phyloP scores from a whole-genome alignment of 83 land plant genomes.

The Larix sibirica region DNA sequence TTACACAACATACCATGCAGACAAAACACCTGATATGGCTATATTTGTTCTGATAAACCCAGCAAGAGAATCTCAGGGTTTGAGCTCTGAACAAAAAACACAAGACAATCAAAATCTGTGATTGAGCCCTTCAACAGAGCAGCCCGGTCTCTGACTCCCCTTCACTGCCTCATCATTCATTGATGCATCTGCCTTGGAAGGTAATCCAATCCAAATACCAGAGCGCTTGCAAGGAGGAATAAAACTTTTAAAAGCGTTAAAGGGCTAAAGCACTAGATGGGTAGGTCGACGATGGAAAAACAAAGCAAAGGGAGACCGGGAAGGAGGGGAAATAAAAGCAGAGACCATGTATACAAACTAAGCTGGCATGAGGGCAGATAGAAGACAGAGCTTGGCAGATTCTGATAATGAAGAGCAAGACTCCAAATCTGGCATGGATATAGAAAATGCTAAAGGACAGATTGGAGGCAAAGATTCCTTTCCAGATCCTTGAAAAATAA shows the following conservation, averaged over 20 bases:
- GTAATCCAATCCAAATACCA: slow-evolving; percentile 2
- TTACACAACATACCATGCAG: neutral
- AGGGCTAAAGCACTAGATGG: neutral
- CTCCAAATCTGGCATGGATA: neutral
- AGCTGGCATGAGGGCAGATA: neutral
- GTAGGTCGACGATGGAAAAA: neutral
- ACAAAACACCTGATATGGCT: neutral
- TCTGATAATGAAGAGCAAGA: neutral
- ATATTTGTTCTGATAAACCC: neutral
- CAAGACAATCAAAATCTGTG: neutral
- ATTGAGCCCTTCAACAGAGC: neutral
- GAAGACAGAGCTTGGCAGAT: neutral
- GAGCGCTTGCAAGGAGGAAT: neutral
- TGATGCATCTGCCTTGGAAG: neutral
- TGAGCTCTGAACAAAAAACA: slow-evolving; percentile 1
- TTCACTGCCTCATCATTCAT: neutral
- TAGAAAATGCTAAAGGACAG: neutral
- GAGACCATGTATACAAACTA: neutral
- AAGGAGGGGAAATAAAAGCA: neutral
- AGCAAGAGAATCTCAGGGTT: neutral
- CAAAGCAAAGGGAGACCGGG: neutral
- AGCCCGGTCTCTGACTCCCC: neutral
- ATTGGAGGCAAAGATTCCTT: slow-evolving; percentile 6
- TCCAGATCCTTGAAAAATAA: slow-evolving; percentile 2
- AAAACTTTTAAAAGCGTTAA: neutral